Percentiles rank a stretch among this genome's conserved stretches.
Evolutionary conservation across 2,329 filamentous ascomycete genomes (phyloP).

Genomic region (Ascochyta rabiei): DNA sequence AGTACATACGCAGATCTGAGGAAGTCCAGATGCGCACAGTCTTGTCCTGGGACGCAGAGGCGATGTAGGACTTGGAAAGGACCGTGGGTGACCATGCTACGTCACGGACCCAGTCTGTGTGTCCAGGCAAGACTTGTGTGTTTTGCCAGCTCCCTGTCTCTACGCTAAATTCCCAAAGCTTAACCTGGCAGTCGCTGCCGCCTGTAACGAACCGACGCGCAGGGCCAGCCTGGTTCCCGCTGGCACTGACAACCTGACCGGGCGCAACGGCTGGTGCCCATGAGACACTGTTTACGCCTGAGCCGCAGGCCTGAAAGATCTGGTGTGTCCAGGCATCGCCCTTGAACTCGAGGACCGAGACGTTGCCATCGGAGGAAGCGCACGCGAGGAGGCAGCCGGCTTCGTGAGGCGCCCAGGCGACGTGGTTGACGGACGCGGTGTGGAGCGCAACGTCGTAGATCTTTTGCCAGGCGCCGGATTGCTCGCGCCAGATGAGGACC

Average conservation of each 20-base stretch:
- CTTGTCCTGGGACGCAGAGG: constrained; percentile 93
- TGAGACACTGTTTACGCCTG: constrained; percentile 93
- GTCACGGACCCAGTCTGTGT: constrained; percentile 96
- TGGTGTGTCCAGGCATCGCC: constrained; percentile 91
- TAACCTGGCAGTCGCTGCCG: constrained; percentile 90
- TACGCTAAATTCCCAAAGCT: constrained; percentile 81
- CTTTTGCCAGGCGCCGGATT: constrained; percentile 66
- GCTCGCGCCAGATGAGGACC: constrained; percentile 97
- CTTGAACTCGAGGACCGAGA: constrained; percentile 94
- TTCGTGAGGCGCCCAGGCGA: constrained; percentile 97
- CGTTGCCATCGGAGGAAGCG: constrained; percentile 90
- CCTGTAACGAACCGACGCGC: constrained; percentile 90
- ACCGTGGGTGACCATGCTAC: constrained; percentile 97
- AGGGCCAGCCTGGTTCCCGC: constrained; percentile 59
- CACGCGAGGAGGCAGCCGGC: constrained; percentile 92
- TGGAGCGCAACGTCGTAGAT: constrained; percentile 94
- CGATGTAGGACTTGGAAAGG: constrained; percentile 94
- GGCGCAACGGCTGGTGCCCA: constrained; percentile 90
- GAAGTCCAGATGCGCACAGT: constrained; percentile 95
- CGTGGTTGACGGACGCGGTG: constrained; percentile 95
- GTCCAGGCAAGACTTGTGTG: constrained; percentile 69
- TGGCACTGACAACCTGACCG: constrained; percentile 79
- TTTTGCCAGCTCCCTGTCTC: constrained; percentile 61
- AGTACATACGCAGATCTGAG: constrained; percentile 44
- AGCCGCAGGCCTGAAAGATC: constrained; percentile 88